A percentile compares a stretch with the other conserved stretches of the same genome.
These are phyloP conservation scores for Stylonectria norvegica DNA, from an alignment of 2,329 filamentous ascomycete species.

Conservation along the genomic window DNA sequence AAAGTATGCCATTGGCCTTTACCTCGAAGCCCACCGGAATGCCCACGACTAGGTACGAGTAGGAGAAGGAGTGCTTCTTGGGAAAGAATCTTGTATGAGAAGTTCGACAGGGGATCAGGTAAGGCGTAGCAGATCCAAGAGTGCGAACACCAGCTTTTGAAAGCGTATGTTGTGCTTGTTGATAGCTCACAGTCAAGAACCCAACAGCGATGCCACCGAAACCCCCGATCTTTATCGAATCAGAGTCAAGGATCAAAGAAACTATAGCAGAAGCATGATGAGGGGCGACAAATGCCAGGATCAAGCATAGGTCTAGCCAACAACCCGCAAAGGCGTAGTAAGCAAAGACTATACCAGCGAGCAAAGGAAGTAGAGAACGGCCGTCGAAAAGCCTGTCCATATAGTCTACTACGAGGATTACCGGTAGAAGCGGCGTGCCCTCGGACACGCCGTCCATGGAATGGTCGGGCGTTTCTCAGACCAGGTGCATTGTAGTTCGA, in stretches of 20 bases:
- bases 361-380: background rate
- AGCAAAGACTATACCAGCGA: slow-evolving; percentile 7
- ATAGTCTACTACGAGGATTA: slow-evolving; percentile 19
- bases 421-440: slow-evolving; percentile 20
- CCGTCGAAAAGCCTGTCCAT: slow-evolving; percentile 12
- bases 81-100: slow-evolving; percentile 66
- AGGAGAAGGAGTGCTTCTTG: slow-evolving; percentile 63
- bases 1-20: slow-evolving; percentile 53
- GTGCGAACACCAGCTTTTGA: background rate
- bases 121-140: slow-evolving; percentile 31
- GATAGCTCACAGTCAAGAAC: slow-evolving; percentile 1
- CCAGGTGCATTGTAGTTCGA: slow-evolving; percentile 12
- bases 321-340: slow-evolving; percentile 21
- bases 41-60: slow-evolving; percentile 68
- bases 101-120: slow-evolving; percentile 63
- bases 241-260: slow-evolving; percentile 3
- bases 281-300: slow-evolving; percentile 24
- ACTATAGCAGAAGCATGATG: slow-evolving; percentile 6
- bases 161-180: background rate
- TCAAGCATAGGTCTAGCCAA: slow-evolving; percentile 23
- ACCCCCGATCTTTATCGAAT: slow-evolving; percentile 3
- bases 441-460: slow-evolving; percentile 28
- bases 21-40: slow-evolving; percentile 63
- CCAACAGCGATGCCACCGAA: background rate
- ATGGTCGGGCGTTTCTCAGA: slow-evolving; percentile 2